Evolutionary conservation across 1,284 basidiomycete species (phyloP), one percentile per base, ranked within the genome.

Genomic region (Ustilago crameri): DNA sequence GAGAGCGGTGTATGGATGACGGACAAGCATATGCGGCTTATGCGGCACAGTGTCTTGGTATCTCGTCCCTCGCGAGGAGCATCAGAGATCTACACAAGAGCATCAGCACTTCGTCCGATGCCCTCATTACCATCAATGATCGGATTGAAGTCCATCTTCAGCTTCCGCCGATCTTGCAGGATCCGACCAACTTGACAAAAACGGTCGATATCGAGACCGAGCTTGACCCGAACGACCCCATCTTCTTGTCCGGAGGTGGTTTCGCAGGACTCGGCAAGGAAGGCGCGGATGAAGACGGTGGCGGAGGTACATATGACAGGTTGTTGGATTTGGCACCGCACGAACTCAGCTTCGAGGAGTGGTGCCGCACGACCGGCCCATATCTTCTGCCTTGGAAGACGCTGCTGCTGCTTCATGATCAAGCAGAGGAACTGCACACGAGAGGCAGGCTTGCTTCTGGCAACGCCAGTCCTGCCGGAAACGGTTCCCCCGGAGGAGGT

Each of bases 321-420:
- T 45, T 67, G 18, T 17, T 60, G 43, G 62, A 46, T 3, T 44
- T 71, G 3, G 32, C 34, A 3, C 62, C 70, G 14, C 47, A 51
- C 35, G 53, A 73, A 42, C 45, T 67, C 8, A 64, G 56, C 40
- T 68, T 74, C 23, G 75, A 80, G 30, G 78, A 81, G 58, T 81
- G 81, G 77, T 70, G 72, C 24, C 51, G 73, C 18, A 76, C 73
- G 18, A 82, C 57, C 67, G 85, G 92, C 1, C 90, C 91, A 7
- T 85, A 88, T 10, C 85, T 97, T 10, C 87, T 89, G n/a, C 94
- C 95, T 3, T 97, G 95, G 95, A 94, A 95, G 82, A 92, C 92
- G 27, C 83, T 97, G 18, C 84, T 97, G 5, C 86, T 93, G 22
- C 83, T 96, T 27, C 76, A 85, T 27, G 82, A 82, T 30, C 67